Evolutionary conservation across 176 grass and related monocot species (phyloP), one percentile per base, ranked within the genome.

Genomic region (Panicum miliaceum): DNA sequence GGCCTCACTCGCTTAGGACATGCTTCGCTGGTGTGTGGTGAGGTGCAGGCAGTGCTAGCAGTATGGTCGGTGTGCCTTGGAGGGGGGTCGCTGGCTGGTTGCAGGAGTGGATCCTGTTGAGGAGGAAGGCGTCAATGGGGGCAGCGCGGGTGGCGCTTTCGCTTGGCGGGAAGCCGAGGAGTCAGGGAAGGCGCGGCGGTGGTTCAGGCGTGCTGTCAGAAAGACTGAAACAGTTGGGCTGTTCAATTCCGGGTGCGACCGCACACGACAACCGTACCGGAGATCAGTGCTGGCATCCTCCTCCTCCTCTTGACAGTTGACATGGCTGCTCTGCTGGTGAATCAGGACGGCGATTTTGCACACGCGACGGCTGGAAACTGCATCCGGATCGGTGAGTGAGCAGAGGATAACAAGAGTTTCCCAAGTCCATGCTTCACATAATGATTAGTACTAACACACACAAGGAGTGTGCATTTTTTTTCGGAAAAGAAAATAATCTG

Each of bases 141-240:
- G 85, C 83, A 78, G 88, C 46, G 84, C 19, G 57, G 77, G 40
- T 90, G 84, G 73, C 22, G 67, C 88, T 78, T 90, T 86, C 79
- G 59, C 36, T n/a, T n/a, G 27, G 71, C 10, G 40, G 36, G 56
- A 12, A 63, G 48, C n/a, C 42, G 76, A 13, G 56, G 64, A 15
- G 77, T 67, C 62, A 20, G 48, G 50, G 23, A 80, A 43, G 58
- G 34, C 23, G 42, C n/a, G 71, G 42, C n/a, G 71, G 71, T 76
- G 71, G 62, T 76, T 87, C 79, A 63, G 71, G 51, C 84, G 68
- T 68, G 60, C 34, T 79, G 80, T 86, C 88, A 50, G 48, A 68
- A 36, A 25, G 57, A 22, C 58, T 78, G 73, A 40, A 48, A 25
- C 65, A 62, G 84, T 61, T 86, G 88, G 41, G 73, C 73, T 86